Evolutionary conservation across 805 yeast genomes (phyloP).

Genomic region (Groenewaldozyma salmanticensis): DNA sequence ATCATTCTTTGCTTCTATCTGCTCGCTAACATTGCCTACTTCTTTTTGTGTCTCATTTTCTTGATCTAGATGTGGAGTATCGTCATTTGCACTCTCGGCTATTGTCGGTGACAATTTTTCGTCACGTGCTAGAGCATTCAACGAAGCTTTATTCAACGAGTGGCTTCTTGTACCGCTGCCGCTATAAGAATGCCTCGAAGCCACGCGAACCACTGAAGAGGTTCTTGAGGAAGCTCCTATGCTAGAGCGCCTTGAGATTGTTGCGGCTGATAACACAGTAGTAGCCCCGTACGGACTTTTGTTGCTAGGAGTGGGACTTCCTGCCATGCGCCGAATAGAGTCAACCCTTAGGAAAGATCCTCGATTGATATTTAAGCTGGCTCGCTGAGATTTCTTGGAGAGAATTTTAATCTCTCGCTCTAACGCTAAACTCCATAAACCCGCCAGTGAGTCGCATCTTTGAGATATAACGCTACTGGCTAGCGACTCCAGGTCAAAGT

Average conservation of each 20-base stretch:
- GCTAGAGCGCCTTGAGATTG: neutral
- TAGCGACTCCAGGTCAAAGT: constrained; percentile 54
- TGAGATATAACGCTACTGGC: constrained; percentile 46
- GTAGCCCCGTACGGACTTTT: neutral
- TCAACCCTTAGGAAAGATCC: neutral
- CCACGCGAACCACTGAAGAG: too few species aligned
- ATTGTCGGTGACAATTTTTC: neutral
- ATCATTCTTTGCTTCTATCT: neutral
- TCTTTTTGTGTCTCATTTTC: too few species aligned
- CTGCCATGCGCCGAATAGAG: neutral
- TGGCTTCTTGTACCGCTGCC: neutral
- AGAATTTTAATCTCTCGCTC: constrained; percentile 36
- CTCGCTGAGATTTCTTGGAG: constrained; percentile 7
- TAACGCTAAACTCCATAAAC: constrained; percentile 59
- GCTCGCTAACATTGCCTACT: neutral
- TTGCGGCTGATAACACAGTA: neutral
- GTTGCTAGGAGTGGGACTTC: neutral
- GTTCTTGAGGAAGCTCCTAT: neutral
- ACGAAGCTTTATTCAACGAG: neutral
- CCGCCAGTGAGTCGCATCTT: constrained; percentile 63
- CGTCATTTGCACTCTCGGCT: too few species aligned
- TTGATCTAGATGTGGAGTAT: too few species aligned
- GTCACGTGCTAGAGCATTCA: neutral
- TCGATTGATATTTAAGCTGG: constrained; percentile 11
- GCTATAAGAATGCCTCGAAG: neutral